These are phyloP conservation scores for Phytophthora chlamydospora DNA, from an alignment of 352 stramenopile genomes.

Conservation along the genomic window DNA sequence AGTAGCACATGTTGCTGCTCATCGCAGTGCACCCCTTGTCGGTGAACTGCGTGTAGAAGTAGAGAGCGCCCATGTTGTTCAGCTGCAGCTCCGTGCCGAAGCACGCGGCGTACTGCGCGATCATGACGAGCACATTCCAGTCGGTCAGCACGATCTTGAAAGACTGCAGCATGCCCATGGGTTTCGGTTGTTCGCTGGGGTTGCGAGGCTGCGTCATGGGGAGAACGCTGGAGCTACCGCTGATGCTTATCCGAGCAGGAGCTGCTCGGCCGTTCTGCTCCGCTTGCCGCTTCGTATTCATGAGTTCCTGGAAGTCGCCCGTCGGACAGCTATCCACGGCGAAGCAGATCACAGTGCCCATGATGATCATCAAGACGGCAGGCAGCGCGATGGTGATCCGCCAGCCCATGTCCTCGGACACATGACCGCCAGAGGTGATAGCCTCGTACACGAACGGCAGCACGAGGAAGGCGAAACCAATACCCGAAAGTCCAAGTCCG, in stretches of 20 bases:
- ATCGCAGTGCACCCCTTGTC: slow-evolving; percentile 49
- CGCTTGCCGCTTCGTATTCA: slow-evolving; percentile 55
- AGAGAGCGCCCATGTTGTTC: slow-evolving; percentile 95
- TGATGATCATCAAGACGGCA: slow-evolving; percentile 83
- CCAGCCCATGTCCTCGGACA: slow-evolving; percentile 90
- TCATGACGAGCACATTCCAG: slow-evolving; percentile 92
- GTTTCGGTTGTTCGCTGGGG: slow-evolving; percentile 19
- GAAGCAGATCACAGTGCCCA: slow-evolving; percentile 74
- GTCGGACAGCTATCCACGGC: slow-evolving; percentile 92
- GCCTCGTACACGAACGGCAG: slow-evolving; percentile 89
- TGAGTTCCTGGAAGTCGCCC: slow-evolving; percentile 92
- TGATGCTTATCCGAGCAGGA: slow-evolving; percentile 32
- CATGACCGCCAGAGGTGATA: slow-evolving; percentile 62
- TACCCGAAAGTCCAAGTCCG: slow-evolving; percentile 93
- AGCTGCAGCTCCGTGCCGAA: slow-evolving; percentile 96
- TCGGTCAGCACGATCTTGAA: slow-evolving; percentile 76
- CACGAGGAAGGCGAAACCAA: slow-evolving; percentile 90
- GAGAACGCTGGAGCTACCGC: slow-evolving; percentile 26
- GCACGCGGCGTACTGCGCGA: slow-evolving; percentile 93
- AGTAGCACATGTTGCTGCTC: slow-evolving; percentile 37
- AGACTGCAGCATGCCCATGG: slow-evolving; percentile 37
- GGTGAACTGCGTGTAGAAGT: slow-evolving; percentile 93
- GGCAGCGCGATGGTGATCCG: slow-evolving; percentile 92
- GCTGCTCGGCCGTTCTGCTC: slow-evolving; percentile 44
- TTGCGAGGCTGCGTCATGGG: slow-evolving; percentile 30